Conservation (phyloP, 2,329 filamentous ascomycete genomes). For the Colletotrichum tabaci region DNA sequence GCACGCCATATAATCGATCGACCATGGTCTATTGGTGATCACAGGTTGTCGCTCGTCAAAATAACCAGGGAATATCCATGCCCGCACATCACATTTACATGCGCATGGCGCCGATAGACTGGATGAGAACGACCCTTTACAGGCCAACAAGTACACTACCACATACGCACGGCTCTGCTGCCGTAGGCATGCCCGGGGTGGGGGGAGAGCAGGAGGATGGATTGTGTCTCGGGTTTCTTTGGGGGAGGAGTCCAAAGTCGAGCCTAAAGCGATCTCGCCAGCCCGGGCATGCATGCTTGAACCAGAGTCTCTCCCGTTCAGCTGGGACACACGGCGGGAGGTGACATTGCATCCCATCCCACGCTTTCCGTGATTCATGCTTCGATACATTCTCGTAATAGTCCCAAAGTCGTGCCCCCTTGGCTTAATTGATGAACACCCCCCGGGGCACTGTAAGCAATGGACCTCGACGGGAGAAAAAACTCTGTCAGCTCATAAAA, state of each 20-base stretch:
- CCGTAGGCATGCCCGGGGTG: background rate
- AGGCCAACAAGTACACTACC: too few species aligned
- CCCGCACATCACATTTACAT: background rate
- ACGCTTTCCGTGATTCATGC: background rate
- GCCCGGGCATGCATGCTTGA: constrained; percentile 23
- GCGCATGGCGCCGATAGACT: constrained; percentile 1
- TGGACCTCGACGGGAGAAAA: background rate
- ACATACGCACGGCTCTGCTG: background rate
- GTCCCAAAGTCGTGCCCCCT: background rate
- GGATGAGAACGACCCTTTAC: background rate
- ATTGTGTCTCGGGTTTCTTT: background rate
- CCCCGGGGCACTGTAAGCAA: background rate
- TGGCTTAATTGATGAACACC: background rate
- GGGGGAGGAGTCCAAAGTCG: too few species aligned
- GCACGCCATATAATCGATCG: constrained; percentile 8
- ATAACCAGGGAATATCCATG: constrained; percentile 3
- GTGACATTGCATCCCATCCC: constrained; percentile 13
- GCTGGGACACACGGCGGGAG: constrained; percentile 18
- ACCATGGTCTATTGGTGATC: background rate
- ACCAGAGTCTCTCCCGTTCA: constrained; percentile 28
- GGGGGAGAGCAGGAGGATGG: background rate
- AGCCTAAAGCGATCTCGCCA: constrained; percentile 1
- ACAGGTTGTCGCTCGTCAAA: background rate
- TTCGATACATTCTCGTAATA: constrained; percentile 33
- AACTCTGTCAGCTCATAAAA: constrained; percentile 1